Conservation (phyloP, 2,329 filamentous ascomycete species). For the Atkinsonella texensis region DNA sequence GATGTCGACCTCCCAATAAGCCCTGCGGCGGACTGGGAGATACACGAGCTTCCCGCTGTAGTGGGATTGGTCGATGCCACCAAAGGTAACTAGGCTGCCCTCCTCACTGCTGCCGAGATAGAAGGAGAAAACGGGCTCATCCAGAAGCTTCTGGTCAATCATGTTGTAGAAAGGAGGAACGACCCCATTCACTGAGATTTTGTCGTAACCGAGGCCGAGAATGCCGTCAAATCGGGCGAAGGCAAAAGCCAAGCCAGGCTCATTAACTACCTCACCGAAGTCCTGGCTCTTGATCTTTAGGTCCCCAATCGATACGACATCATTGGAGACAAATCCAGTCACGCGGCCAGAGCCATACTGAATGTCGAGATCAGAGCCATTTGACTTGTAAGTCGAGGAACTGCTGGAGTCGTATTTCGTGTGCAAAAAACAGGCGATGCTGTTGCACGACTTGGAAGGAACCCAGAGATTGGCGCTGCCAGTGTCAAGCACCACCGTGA, state of each 20-base stretch:
- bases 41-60: conserved; percentile 78
- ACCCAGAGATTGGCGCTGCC: conserved; percentile 99
- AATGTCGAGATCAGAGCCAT: conserved; percentile 86
- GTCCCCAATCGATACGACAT: conserved; percentile 78
- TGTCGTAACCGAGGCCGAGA: conserved; percentile 85
- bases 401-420: conserved; percentile 85
- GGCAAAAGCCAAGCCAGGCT: conserved; percentile 93
- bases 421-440: conserved; percentile 97
- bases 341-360: conserved; percentile 90
- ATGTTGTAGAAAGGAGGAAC: conserved; percentile 95
- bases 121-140: conserved; percentile 91
- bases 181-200: conserved; percentile 93
- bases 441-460: conserved; percentile 77
- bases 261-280: conserved; percentile 91
- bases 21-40: conserved; percentile 93
- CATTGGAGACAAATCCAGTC: conserved; percentile 86
- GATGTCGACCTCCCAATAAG: conserved; percentile 98
- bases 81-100: conserved; percentile 80
- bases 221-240: conserved; percentile 98
- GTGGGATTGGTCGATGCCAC: conserved; percentile 74
- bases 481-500: conserved; percentile 98
- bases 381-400: conserved; percentile 87
- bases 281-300: conserved; percentile 78
- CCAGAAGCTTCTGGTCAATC: conserved; percentile 77
- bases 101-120: conserved; percentile 70